A percentile compares a stretch with the other conserved stretches of the same genome.
Conservation (phyloP, 371 early-diverging fungal species). For the Encephalitozoon intestinalis region DNA sequence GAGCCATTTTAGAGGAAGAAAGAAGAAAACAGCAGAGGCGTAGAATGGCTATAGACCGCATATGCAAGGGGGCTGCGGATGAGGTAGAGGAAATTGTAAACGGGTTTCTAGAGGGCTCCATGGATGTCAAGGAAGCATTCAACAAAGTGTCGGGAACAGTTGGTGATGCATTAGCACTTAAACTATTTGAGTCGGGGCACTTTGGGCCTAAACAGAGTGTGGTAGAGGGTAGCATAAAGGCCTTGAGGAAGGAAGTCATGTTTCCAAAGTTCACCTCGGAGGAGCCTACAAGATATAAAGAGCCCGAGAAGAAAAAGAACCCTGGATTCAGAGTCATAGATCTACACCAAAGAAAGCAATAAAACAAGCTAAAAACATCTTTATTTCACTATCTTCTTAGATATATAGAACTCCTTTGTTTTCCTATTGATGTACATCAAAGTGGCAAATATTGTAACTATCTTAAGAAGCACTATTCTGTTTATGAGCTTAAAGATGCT, state of each 20-base stretch:
- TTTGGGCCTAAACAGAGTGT: conserved; percentile 33
- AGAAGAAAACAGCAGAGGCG: conserved; percentile 13
- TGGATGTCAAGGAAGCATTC: not conserved
- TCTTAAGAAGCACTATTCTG: conserved; percentile 45
- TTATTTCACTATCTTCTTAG: conserved; percentile 48
- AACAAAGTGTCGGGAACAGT: conserved; percentile 13
- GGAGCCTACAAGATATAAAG: not conserved
- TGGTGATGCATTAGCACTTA: conserved; percentile 24
- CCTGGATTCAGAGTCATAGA: conserved; percentile 33
- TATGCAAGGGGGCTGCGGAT: conserved; percentile 13
- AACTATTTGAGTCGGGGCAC: conserved; percentile 41
- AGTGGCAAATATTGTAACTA: conserved; percentile 44
- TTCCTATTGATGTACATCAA: conserved; percentile 52
- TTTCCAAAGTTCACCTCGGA: conserved; percentile 47
- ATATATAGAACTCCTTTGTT: conserved; percentile 51
- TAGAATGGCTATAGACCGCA: conserved; percentile 10
- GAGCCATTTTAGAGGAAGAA: conserved; percentile 24
- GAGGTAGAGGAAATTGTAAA: conserved; percentile 29
- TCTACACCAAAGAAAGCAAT: conserved; percentile 2
- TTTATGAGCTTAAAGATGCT: conserved; percentile 44
- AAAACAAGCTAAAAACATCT: not conserved
- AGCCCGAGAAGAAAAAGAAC: not conserved
- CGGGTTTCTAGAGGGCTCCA: conserved; percentile 16
- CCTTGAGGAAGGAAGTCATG: conserved; percentile 39
- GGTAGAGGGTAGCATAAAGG: conserved; percentile 31